These are phyloP conservation scores for Lichtheimia ramosa DNA, from an alignment of 371 early-diverging fungal genomes.

Conservation along the genomic window DNA sequence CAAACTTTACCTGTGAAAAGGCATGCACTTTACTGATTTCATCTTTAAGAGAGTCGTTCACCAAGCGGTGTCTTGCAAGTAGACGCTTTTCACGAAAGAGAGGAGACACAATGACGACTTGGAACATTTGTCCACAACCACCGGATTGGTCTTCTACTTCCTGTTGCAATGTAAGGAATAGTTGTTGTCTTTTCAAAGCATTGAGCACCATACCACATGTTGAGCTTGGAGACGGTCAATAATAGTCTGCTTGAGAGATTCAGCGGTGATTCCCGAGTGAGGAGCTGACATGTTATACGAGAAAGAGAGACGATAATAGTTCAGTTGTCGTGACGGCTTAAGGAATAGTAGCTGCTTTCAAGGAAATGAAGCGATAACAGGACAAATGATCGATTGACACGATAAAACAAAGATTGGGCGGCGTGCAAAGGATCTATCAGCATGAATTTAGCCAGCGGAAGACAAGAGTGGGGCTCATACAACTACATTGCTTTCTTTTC, in stretches of 20 bases:
- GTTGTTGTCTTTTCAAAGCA: conserved; percentile 7
- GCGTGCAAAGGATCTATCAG: too few species aligned
- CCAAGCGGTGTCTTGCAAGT: conserved; percentile 75
- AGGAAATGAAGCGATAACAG: too few species aligned
- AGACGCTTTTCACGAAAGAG: conserved; percentile 70
- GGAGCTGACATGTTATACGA: conserved; percentile 13
- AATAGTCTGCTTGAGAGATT: conserved; percentile 54
- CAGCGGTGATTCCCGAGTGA: conserved; percentile 50
- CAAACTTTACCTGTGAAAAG: conserved; percentile 70
- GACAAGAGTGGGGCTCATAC: neutral
- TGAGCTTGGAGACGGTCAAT: conserved; percentile 54
- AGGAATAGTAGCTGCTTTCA: neutral
- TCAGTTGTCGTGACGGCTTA: neutral
- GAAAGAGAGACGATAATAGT: neutral
- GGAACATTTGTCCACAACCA: conserved; percentile 84
- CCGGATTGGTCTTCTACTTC: conserved; percentile 58
- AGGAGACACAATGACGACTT: conserved; percentile 72
- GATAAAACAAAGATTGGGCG: too few species aligned
- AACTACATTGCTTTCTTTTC: neutral
- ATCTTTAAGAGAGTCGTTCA: conserved; percentile 76
- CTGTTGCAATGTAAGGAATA: conserved; percentile 22
- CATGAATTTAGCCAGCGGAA: too few species aligned
- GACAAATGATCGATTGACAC: too few species aligned
- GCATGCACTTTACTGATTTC: conserved; percentile 80
- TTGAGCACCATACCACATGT: conserved; percentile 50